phyloP scores from a whole-genome alignment of 176 grass and related monocot species.

The maize (Zea mays) region Zm-B73-REFERENCE-NAM-5.0 NC_050099.1:104295001-104295500 shows the following conservation, averaged over 20 bases:
- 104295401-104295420: neutral
- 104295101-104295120: neutral
- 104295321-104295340: slow-evolving; percentile 1
- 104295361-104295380: neutral
- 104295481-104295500: neutral
- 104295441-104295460: neutral
- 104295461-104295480: neutral
- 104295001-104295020: neutral
- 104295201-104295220: neutral
- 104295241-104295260: neutral
- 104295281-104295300: neutral
- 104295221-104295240: slow-evolving; percentile 1
- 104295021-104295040: neutral
- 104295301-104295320: slow-evolving; percentile 11
- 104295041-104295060: neutral
- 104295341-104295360: neutral
- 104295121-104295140: neutral
- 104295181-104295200: slow-evolving; percentile 13
- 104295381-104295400: neutral
- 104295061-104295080: neutral
- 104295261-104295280: slow-evolving; percentile 7
- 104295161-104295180: neutral
- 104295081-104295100: neutral
- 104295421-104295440: neutral
- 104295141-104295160: neutral